Evolutionary conservation across 768 basidiomycete species (phyloP), one percentile per base, ranked within the genome.

Genomic region (Strobilomyces dryophilus): DNA sequence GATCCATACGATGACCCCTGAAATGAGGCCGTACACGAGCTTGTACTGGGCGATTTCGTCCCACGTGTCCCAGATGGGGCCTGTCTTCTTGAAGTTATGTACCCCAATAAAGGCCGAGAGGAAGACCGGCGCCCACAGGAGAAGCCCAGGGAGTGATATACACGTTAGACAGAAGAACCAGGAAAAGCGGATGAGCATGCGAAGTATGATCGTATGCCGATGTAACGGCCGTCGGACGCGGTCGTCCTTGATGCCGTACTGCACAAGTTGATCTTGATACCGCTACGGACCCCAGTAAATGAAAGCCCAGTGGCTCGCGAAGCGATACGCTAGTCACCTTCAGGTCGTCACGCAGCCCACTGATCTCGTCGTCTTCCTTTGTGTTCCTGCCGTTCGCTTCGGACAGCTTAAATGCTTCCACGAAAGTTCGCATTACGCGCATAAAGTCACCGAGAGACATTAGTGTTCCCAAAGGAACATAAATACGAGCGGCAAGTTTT

Each of bases 41-140:
- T 92, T 93, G 69, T 90, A 89, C 64, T 93, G 89, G 11, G 91
- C 89, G 57, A 93, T 90, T 66, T 93, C 91, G 61, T 93, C 92
- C 79, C 83, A 92, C 0, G 89, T 92, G 63, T 93, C 88, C 74
- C 86, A 88, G 35, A 88, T 78, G 1, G 89, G 89, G 0, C 91
- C 91, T 0, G 79, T 85, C 71, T 83, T 85, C 70, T 87, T 89
- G 76, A 89, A 89, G 57, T 84, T 83, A 61, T 78, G 79, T 20
- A 87, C 87, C 2, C 80, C 85, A 60, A 81, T 78, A 58, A 83
- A 80, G 1, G 89, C 87, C 18, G 84, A 82, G 47, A 73, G 57
- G 60, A 93, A 92, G 14, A 93, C 74, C 1, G 92, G 93, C 6
- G 82, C 52, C 93, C 93, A 94, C 39, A 94, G 77, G n/a, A 82